These are phyloP conservation scores for Tuber melanosporum DNA, from an alignment of 495 filamentous ascomycete genomes.

Conservation along the genomic window DNA sequence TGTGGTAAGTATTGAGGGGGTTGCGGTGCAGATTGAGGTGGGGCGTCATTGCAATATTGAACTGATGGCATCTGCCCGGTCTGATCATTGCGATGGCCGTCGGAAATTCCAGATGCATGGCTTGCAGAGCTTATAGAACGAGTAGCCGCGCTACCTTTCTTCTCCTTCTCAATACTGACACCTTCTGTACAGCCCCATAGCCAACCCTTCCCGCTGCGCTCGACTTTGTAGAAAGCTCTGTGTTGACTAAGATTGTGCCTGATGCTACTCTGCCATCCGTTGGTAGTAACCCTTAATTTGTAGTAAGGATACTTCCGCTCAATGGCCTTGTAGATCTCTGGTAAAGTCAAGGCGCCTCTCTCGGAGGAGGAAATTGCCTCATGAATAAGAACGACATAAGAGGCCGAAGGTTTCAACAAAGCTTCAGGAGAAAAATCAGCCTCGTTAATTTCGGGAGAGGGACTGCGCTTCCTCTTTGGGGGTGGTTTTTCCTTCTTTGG, in stretches of 20 bases:
- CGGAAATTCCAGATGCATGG: background rate
- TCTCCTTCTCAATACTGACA: slow-evolving; percentile 63
- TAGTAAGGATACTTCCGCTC: slow-evolving; percentile 85
- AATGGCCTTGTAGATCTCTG: slow-evolving; percentile 88
- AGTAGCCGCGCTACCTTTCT: slow-evolving; percentile 44
- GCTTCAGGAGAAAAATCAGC: slow-evolving; percentile 77
- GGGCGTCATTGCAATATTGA: background rate
- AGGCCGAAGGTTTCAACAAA: slow-evolving; percentile 72
- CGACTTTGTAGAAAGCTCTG: slow-evolving; percentile 77
- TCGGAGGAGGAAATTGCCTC: slow-evolving; percentile 72
- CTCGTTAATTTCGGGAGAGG: slow-evolving; percentile 65
- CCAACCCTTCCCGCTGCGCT: slow-evolving; percentile 65
- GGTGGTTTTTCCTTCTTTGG: slow-evolving; percentile 50
- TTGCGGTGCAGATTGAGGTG: background rate
- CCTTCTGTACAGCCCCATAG: slow-evolving; percentile 60
- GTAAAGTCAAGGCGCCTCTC: slow-evolving; percentile 67
- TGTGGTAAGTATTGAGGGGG: background rate
- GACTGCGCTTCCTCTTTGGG: slow-evolving; percentile 58
- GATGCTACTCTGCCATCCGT: slow-evolving; percentile 95
- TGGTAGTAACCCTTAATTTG: slow-evolving; percentile 69
- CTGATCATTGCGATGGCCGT: background rate
- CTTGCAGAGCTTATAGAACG: background rate
- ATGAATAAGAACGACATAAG: slow-evolving; percentile 86
- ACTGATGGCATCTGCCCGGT: background rate
- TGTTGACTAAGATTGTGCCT: slow-evolving; percentile 91